Evolutionary conservation across 768 basidiomycete species (phyloP), one percentile per base, ranked within the genome.

Genomic region (Lentinula edodes): DNA sequence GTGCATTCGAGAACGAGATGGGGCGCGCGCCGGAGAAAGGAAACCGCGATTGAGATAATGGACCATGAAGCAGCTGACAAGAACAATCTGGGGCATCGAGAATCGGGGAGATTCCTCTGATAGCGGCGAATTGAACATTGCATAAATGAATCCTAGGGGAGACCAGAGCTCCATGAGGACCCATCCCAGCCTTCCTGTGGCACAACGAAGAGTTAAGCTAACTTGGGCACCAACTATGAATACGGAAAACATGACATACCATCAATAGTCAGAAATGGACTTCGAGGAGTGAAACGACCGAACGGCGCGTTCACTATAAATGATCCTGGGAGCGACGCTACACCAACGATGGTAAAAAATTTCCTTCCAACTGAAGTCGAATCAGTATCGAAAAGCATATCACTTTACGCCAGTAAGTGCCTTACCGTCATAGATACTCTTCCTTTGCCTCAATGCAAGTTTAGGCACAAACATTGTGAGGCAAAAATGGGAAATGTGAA

Each of bases 241-340:
- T 4, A 28, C 28, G 2, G 28, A 28, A 28, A 28, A 28, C 10
- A 38, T 35, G 13, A 38, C 23, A 15, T 36, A 42, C 61, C 61
- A 43, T 62, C 55, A 18, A 62, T 46, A 38, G 56, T 63, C 71
- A 78, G 65, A 45, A 72, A 60, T 52, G 70, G 78, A 13, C 69
- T 41, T 42, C 70, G 62, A 0, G 81, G 83, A 0, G 85, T 71
- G 69, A 94, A 94, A 0, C 90, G 82, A 9, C 93, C 93, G 70
- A 93, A 93, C 0, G 90, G 90, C 0, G 91, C 93, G 69, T 93
- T 77, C 56, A 90, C 68, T 56, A 85, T 35, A 63, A 89, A 78
- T 9, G 72, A 64, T 0, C 76, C 20, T 0, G 82, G 83, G 32
- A 67, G 67, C 0, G 71, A 34, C 10, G 76, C 10, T 1, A 76